phyloP scores from a whole-genome alignment of 1,284 basidiomycete species.

The Chiua sp. region DNA sequence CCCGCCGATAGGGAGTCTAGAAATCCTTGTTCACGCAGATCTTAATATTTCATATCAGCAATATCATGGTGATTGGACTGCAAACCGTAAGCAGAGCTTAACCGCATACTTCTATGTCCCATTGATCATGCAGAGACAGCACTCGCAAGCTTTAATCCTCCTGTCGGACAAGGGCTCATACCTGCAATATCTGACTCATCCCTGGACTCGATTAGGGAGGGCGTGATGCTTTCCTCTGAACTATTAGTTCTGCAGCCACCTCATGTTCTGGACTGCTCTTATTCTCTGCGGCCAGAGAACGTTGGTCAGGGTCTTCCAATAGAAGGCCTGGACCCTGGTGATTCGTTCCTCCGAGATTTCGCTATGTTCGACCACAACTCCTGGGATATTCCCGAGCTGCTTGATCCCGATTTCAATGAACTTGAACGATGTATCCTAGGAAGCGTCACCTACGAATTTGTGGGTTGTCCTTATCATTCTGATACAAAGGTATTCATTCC shows the following conservation, averaged over 20 bases:
- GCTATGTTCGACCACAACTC: no score
- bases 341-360: not conserved
- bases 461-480: not conserved
- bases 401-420: not conserved
- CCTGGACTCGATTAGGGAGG: not conserved
- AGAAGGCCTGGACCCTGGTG: not conserved
- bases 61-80: not conserved
- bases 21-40: not conserved
- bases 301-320: not conserved
- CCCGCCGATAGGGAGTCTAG: not conserved
- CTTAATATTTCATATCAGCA: not conserved
- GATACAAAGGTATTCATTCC: not conserved
- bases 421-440: not conserved
- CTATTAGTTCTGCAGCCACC: not conserved
- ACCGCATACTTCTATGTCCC: not conserved
- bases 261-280: not conserved
- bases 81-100: conserved; percentile 10
- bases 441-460: not conserved
- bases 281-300: not conserved
- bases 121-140: conserved; percentile 3
- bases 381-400: not conserved
- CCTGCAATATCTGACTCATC: no score
- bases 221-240: not conserved
- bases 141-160: not conserved
- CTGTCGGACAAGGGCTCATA: not conserved